Conservation (phyloP, 305 asterid genomes). For the Andrographis paniculata region DNA sequence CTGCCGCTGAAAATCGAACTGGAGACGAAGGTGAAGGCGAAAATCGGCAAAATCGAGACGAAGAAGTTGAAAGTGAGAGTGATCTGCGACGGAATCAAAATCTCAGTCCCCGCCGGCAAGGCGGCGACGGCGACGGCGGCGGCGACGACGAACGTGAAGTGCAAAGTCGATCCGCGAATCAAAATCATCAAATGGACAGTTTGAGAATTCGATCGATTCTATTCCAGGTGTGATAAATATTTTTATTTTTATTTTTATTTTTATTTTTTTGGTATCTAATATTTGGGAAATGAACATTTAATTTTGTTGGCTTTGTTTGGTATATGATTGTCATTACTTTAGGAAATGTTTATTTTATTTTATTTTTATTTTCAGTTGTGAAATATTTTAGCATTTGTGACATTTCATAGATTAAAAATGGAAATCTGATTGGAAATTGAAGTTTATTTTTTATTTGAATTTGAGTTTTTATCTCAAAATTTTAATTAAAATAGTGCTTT, state of each 20-base stretch:
- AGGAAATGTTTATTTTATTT: too few relatives aligned
- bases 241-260: neutral
- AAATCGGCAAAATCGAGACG: constrained; percentile 53
- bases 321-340: constrained; percentile 13
- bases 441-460: neutral
- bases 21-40: constrained; percentile 66
- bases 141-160: constrained; percentile 43
- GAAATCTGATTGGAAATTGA: neutral
- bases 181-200: constrained; percentile 91
- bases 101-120: constrained; percentile 56
- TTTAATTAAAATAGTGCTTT: too few relatives aligned
- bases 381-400: constrained; percentile 17
- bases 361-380: constrained; percentile 7
- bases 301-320: constrained; percentile 18
- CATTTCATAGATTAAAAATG: constrained; percentile 10
- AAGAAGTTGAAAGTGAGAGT: constrained; percentile 57
- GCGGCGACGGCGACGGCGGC: constrained; percentile 42
- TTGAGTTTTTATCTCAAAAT: too few relatives aligned
- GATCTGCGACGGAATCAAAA: constrained; percentile 51
- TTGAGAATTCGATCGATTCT: constrained; percentile 22
- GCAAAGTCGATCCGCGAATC: constrained; percentile 75
- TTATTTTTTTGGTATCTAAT: neutral
- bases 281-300: constrained; percentile 8
- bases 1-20: constrained; percentile 50
- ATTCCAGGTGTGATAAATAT: constrained; percentile 19